These are phyloP conservation scores for Noccaea caerulescens DNA, from an alignment of 345 rosid species.

Conservation along the genomic window DNA sequence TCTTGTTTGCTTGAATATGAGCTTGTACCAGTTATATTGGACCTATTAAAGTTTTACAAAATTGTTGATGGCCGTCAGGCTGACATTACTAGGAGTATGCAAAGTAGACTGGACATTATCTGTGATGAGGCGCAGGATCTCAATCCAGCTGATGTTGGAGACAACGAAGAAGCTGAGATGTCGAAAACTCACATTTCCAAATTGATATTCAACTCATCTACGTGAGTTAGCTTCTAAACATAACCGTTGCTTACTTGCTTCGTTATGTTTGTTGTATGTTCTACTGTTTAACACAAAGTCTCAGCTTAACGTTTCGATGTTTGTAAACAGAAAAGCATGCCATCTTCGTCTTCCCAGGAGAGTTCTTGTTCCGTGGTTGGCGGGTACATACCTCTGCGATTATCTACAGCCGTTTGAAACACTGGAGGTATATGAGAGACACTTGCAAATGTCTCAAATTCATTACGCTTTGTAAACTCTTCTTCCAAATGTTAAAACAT, in stretches of 20 bases:
- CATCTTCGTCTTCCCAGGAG: slow-evolving; percentile 71
- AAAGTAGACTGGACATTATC: slow-evolving; percentile 82
- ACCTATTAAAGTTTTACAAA: background rate
- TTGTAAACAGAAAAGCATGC: slow-evolving; percentile 60
- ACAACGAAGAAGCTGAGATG: slow-evolving; percentile 40
- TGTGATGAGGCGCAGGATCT: slow-evolving; percentile 73
- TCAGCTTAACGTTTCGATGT: slow-evolving; percentile 14
- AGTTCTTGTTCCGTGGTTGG: slow-evolving; percentile 87
- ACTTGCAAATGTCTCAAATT: background rate
- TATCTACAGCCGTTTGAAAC: slow-evolving; percentile 77
- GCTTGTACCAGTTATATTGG: background rate
- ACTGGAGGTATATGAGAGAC: slow-evolving; percentile 60
- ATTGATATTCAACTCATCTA: slow-evolving; percentile 50
- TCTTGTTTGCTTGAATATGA: background rate
- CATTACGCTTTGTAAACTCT: background rate
- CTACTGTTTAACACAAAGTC: slow-evolving; percentile 6
- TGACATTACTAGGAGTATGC: slow-evolving; percentile 81
- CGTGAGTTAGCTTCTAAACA: slow-evolving; percentile 51
- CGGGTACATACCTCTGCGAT: slow-evolving; percentile 65
- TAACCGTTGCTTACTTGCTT: background rate
- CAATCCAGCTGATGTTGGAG: slow-evolving; percentile 37
- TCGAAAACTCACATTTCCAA: slow-evolving; percentile 50
- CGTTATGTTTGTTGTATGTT: slow-evolving; percentile 12
- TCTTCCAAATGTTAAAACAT: background rate
- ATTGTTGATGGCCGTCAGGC: slow-evolving; percentile 49